Percentiles rank a stretch among this genome's conserved stretches.
Conservation (phyloP, 2,329 filamentous ascomycete species). For the Allantophomopsis cytisporea region DNA sequence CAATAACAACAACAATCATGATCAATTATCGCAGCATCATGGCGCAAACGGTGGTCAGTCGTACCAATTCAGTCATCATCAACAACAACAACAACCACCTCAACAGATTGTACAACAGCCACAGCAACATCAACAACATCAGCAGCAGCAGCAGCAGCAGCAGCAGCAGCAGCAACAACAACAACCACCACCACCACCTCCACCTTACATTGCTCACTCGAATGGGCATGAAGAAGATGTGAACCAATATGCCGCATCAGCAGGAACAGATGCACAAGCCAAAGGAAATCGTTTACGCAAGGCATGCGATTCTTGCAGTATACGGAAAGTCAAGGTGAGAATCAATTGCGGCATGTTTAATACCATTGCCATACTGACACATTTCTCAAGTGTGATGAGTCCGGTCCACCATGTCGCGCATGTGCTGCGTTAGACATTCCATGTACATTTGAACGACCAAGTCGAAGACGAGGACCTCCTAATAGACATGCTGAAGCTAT, state of each 20-base stretch:
- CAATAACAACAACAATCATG: neutral
- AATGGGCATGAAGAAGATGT: constrained; percentile 7
- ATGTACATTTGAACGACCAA: constrained; percentile 52
- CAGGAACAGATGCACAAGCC: constrained; percentile 7
- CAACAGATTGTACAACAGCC: neutral
- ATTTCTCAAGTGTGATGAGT: constrained; percentile 43
- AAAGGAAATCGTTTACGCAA: constrained; percentile 27
- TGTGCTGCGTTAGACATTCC: constrained; percentile 52
- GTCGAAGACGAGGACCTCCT: constrained; percentile 48
- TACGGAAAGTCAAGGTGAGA: constrained; percentile 35
- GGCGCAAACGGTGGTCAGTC: neutral
- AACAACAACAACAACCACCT: neutral
- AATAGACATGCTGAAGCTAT: constrained; percentile 54
- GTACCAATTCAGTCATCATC: constrained; percentile 1
- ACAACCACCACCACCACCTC: constrained; percentile 5
- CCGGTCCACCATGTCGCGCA: constrained; percentile 50
- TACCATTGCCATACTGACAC: neutral
- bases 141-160: neutral
- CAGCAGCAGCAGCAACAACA: neutral
- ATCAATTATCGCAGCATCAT: constrained; percentile 1
- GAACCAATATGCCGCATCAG: neutral
- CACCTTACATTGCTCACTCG: constrained; percentile 5
- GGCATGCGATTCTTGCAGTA: constrained; percentile 37
- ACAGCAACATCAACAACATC: neutral
- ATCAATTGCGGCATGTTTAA: neutral